phyloP scores from a whole-genome alignment of 768 basidiomycete species.

The Leccinum incarnatum region DNA sequence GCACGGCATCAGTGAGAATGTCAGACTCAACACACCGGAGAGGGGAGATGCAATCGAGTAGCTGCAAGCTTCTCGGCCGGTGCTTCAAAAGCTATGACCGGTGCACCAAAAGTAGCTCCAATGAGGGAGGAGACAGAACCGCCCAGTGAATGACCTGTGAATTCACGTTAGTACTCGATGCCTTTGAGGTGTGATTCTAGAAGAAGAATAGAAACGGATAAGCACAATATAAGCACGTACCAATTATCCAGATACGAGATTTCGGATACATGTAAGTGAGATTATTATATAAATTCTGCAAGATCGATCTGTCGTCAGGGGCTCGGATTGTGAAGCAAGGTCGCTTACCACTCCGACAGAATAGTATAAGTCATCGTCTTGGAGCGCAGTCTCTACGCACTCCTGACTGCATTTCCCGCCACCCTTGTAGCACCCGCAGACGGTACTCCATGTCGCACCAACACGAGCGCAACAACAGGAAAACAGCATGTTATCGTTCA shows the following conservation, averaged over 20 bases:
- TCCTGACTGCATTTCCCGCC: slow-evolving; percentile 73
- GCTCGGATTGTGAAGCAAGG: not conserved
- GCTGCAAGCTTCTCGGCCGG: slow-evolving; percentile 74
- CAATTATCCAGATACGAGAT: slow-evolving; percentile 86
- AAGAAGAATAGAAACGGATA: not conserved
- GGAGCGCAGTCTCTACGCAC: slow-evolving; percentile 76
- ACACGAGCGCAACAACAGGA: slow-evolving; percentile 95
- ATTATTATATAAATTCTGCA: slow-evolving; percentile 89
- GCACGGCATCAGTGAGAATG: not conserved
- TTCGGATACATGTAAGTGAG: slow-evolving; percentile 87
- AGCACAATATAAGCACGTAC: slow-evolving; percentile 37
- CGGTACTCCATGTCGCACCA: slow-evolving; percentile 91
- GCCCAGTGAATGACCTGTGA: slow-evolving; percentile 72
- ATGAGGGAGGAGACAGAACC: slow-evolving; percentile 54
- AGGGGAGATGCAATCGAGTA: slow-evolving; percentile 78
- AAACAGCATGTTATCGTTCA: slow-evolving; percentile 94
- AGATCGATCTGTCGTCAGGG: not conserved
- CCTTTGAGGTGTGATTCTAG: not conserved
- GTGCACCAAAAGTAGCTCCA: slow-evolving; percentile 88
- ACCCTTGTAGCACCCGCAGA: slow-evolving; percentile 83
- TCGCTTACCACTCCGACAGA: slow-evolving; percentile 71
- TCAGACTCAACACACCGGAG: slow-evolving; percentile 56
- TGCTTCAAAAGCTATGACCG: slow-evolving; percentile 88
- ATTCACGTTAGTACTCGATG: not conserved
- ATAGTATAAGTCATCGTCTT: slow-evolving; percentile 86